Evolutionary conservation across 352 stramenopile genomes (phyloP), one percentile per base, ranked within the genome.

Genomic region (Thraustotheca clavata): DNA sequence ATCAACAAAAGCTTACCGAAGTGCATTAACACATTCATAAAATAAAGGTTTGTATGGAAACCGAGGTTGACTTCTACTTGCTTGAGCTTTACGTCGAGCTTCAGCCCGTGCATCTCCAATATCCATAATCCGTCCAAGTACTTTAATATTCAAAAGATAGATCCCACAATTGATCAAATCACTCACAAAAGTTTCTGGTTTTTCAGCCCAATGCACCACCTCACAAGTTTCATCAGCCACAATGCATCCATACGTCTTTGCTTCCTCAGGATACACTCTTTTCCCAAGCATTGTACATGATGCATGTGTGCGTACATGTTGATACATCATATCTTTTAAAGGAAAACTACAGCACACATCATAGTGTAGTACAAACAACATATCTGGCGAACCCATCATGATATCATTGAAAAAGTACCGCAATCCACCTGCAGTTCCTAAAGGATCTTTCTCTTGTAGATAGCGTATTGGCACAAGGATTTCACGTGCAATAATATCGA

Each of bases 131-230:
- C 73, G 74, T 35, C 91, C 80, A 62, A 95, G 80, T 36, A 95
- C 70, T 39, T 84, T 75, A 18, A 90, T 80, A 43, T 92, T 80
- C 46, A 95, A 87, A 22, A 95, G 74, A 70, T 95, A 95, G 66
- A 95, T 88, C 12, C 86, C 86, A 48, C 86, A 95, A 69, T 95
- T 95, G 74, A 95, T 95, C 41, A 94, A 87, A 68, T 95, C 84
- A 67, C 86, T 95, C 39, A 95, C 86, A 68, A 95, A 95, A 4
- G 86, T 93, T 70, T 93, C 81, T 11, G 86, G 86, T 43, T 95
- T 95, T 57, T 95, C 86, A 7, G 86, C 86, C 86, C 86, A 95
- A 50, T 95, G 86, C 24, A 95, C 67, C 32, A 95, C 89, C 75
- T 95, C 83, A 43, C 89, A 90, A 14, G 70, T 83, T 29, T 76